phyloP scores from a whole-genome alignment of 1,284 basidiomycete species.

The Golubevia pallescens region DNA sequence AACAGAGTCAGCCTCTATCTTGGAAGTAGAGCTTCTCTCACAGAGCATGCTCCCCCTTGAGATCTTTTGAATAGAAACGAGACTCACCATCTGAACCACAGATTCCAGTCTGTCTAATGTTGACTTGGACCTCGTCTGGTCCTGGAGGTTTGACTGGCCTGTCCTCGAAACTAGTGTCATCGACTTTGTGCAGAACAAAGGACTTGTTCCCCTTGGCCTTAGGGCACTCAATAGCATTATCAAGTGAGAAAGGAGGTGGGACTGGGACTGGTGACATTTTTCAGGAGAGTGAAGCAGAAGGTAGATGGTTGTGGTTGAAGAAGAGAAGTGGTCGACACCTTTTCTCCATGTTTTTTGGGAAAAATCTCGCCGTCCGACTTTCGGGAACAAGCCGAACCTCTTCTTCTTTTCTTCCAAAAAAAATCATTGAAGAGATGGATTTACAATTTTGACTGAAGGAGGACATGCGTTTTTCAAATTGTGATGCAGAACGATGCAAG shows the following conservation, averaged over 20 bases:
- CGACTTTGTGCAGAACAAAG: conserved; percentile 77
- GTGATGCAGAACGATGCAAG: no score
- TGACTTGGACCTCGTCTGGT: conserved; percentile 81
- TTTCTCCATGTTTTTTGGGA: no score
- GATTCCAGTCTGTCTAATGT: conserved; percentile 90
- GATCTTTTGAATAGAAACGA: conserved; percentile 1
- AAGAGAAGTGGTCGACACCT: no score
- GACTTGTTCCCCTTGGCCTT: conserved; percentile 71
- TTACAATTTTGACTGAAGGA: no score
- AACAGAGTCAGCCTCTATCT: background rate
- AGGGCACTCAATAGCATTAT: conserved; percentile 47
- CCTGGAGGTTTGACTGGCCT: conserved; percentile 72
- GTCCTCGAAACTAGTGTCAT: conserved; percentile 78
- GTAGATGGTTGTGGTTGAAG: no score
- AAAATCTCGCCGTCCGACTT: no score
- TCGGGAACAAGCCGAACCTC: no score
- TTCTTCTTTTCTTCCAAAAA: no score
- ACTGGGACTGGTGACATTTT: background rate
- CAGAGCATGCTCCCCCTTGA: background rate
- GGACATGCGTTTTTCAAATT: no score
- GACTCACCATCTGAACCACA: conserved; percentile 81
- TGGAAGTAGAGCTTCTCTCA: conserved; percentile 1
- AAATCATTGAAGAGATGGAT: no score
- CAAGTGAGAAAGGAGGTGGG: conserved; percentile 19
- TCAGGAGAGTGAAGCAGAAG: no score